Percentiles rank a stretch among this genome's conserved stretches.
These are phyloP conservation scores for Raffaelea albimanens DNA, from an alignment of 2,329 filamentous ascomycete genomes.

Conservation along the genomic window DNA sequence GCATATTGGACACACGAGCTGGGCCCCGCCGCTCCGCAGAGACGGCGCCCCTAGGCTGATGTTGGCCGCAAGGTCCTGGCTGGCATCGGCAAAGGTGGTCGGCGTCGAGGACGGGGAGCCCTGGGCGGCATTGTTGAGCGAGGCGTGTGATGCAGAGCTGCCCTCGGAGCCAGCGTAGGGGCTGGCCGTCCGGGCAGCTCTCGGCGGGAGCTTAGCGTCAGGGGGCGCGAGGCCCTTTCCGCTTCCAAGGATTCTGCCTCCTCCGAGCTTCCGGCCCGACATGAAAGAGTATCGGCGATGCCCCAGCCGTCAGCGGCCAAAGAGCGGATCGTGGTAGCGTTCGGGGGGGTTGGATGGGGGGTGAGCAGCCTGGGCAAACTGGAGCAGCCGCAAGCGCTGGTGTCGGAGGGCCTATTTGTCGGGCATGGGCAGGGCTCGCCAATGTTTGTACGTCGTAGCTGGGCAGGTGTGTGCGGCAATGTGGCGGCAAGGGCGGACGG, in stretches of 20 bases:
- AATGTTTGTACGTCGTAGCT: too few species aligned
- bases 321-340: background rate
- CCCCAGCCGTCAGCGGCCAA: slow-evolving; percentile 2
- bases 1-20: slow-evolving; percentile 92
- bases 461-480: too few species aligned
- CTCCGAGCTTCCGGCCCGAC: slow-evolving; percentile 78
- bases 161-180: slow-evolving; percentile 44
- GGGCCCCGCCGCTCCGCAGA: slow-evolving; percentile 48
- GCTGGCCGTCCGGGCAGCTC: slow-evolving; percentile 40
- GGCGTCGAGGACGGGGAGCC: slow-evolving; percentile 48
- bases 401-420: background rate
- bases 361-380: background rate
- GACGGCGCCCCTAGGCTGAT: slow-evolving; percentile 57
- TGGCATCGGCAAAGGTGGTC: slow-evolving; percentile 59
- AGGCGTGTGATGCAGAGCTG: slow-evolving; percentile 71
- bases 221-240: slow-evolving; percentile 71
- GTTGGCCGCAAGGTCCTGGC: slow-evolving; percentile 72
- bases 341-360: too few species aligned
- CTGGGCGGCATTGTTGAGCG: slow-evolving; percentile 40
- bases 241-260: slow-evolving; percentile 82
- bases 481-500: background rate
- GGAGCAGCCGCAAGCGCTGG: background rate
- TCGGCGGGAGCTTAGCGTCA: slow-evolving; percentile 21
- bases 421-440: background rate
- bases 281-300: slow-evolving; percentile 35